Conservation (phyloP, 306 rosid species). For the Fragaria iinumae region DNA sequence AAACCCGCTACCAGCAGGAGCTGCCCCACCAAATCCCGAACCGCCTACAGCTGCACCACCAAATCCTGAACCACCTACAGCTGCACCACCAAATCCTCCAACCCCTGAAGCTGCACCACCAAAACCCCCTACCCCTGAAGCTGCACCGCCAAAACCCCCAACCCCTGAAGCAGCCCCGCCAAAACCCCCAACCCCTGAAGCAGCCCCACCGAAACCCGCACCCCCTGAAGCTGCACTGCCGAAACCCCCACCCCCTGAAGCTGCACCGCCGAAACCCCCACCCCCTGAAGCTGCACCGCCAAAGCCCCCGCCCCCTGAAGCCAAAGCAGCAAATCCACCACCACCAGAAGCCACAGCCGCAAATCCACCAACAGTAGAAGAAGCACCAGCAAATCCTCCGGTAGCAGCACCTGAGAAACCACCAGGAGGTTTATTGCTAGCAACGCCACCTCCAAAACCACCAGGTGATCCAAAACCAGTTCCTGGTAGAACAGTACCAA, state of each 20-base stretch:
- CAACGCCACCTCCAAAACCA: constrained; percentile 58
- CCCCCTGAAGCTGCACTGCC: constrained; percentile 29
- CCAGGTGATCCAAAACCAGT: constrained; percentile 54
- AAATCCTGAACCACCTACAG: constrained; percentile 25
- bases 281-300: constrained; percentile 32
- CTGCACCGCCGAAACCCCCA: constrained; percentile 41
- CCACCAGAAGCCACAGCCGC: constrained; percentile 26
- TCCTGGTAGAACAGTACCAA: constrained; percentile 62
- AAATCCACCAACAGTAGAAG: constrained; percentile 42
- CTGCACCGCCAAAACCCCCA: constrained; percentile 34
- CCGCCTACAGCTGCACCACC: constrained; percentile 24
- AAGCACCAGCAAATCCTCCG: constrained; percentile 44
- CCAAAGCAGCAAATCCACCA: constrained; percentile 35
- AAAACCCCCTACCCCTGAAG: constrained; percentile 18
- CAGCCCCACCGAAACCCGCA: constrained; percentile 21
- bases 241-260: constrained; percentile 43
- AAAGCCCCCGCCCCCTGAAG: constrained; percentile 26
- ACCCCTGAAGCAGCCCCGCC: constrained; percentile 30
- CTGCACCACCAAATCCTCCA: constrained; percentile 39
- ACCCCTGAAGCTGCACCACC: constrained; percentile 30
- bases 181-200: constrained; percentile 37
- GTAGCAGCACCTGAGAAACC: constrained; percentile 40
- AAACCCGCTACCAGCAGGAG: constrained; percentile 39
- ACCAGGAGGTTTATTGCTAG: constrained; percentile 22
- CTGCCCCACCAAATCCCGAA: constrained; percentile 16